These are phyloP conservation scores for Boechera divaricarpa DNA, from an alignment of 345 rosid genomes.

Conservation along the genomic window DNA sequence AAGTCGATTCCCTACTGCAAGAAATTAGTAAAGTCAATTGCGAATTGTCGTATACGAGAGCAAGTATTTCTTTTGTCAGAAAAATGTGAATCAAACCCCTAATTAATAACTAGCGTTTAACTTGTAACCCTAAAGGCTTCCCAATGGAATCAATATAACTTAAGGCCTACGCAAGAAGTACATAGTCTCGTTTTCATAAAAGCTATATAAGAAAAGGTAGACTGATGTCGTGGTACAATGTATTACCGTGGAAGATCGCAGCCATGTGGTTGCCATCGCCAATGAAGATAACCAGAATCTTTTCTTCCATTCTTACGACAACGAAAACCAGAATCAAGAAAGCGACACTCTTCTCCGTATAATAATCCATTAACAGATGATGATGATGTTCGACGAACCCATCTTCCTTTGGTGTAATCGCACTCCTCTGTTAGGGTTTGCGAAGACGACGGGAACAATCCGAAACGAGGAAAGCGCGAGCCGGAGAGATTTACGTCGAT, in stretches of 20 bases:
- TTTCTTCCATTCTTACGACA: conserved; percentile 68
- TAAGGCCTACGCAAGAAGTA: conserved; percentile 13
- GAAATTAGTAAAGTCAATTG: neutral
- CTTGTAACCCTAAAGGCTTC: conserved; percentile 3
- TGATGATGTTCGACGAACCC: conserved; percentile 58
- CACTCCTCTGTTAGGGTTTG: conserved; percentile 39
- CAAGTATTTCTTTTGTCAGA: neutral
- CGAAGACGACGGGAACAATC: neutral
- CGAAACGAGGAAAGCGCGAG: conserved; percentile 38
- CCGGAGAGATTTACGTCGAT: conserved; percentile 40
- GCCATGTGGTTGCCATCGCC: conserved; percentile 92
- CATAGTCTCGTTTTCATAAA: neutral
- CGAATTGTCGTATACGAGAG: neutral
- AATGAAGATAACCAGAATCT: conserved; percentile 63
- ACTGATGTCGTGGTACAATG: conserved; percentile 1
- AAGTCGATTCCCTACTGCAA: neutral
- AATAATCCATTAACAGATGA: conserved; percentile 15
- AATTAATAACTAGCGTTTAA: neutral
- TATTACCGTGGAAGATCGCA: conserved; percentile 79
- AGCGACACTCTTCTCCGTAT: conserved; percentile 70
- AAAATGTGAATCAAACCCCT: neutral
- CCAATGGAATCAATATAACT: conserved; percentile 29
- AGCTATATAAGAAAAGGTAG: neutral
- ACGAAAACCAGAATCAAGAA: conserved; percentile 84
- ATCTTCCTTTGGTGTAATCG: conserved; percentile 69